phyloP scores from a whole-genome alignment of 2,329 filamentous ascomycete species.

The Aureobasidium pullulans region DNA sequence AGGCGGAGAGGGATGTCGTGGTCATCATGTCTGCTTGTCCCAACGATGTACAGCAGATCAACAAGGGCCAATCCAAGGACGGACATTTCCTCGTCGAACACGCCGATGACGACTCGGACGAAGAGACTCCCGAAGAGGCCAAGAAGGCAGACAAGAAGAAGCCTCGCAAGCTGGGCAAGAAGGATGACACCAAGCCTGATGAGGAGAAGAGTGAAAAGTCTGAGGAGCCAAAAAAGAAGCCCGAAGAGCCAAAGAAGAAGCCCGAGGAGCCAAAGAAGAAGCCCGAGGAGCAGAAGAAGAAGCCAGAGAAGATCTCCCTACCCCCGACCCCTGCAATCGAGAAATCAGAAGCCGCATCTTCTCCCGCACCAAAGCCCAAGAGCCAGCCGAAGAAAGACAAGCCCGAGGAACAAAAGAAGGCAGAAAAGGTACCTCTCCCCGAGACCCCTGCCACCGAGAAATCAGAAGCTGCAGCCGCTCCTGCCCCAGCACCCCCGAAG shows the following conservation, averaged over 20 bases:
- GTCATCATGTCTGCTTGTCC: conserved; percentile 43
- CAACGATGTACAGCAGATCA: conserved; percentile 38
- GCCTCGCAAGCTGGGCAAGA: background rate
- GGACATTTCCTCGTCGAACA: conserved; percentile 36
- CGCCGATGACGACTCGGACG: conserved; percentile 18
- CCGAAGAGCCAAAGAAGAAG: background rate
- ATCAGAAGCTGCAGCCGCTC: background rate
- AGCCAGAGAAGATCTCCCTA: background rate
- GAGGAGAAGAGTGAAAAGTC: background rate
- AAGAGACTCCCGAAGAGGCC: conserved; percentile 4
- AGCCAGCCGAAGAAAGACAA: background rate
- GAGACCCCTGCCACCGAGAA: background rate
- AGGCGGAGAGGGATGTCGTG: conserved; percentile 38
- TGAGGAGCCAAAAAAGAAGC: background rate
- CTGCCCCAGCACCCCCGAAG: background rate
- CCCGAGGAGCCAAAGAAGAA: background rate
- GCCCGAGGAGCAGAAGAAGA: background rate
- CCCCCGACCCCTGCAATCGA: background rate
- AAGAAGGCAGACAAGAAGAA: conserved; percentile 7
- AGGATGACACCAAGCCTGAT: background rate
- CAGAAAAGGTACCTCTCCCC: background rate
- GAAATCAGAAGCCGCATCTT: background rate
- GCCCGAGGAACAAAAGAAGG: conserved; percentile 7
- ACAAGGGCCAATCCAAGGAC: conserved; percentile 34
- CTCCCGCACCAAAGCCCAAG: background rate